Evolutionary conservation across 805 yeast species (phyloP).

Genomic region (Starmerella scarabaei): DNA sequence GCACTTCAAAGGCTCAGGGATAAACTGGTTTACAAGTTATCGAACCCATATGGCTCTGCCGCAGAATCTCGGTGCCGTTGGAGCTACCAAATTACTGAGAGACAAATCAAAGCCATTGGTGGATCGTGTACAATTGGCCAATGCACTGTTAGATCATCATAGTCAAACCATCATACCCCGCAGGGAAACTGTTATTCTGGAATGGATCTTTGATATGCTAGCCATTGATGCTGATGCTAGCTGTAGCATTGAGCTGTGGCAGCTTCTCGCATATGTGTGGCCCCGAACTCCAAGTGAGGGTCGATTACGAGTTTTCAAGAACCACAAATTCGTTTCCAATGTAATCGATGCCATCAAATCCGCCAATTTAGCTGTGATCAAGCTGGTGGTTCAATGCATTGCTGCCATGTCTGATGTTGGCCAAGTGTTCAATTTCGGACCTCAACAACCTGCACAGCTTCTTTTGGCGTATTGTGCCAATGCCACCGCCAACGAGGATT

Average conservation of each 20-base stretch:
- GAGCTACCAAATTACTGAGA: slow-evolving; percentile 25
- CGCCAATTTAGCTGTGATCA: neutral
- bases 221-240: slow-evolving; percentile 16
- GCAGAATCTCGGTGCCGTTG: slow-evolving; percentile 14
- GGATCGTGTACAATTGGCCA: slow-evolving; percentile 20
- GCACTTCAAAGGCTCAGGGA: too few relatives aligned
- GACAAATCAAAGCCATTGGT: slow-evolving; percentile 18
- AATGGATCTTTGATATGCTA: slow-evolving; percentile 28
- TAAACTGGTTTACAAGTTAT: too few relatives aligned
- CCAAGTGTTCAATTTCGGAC: slow-evolving; percentile 1
- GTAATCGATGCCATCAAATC: slow-evolving; percentile 1
- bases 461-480: slow-evolving; percentile 7
- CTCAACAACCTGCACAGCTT: slow-evolving; percentile 8
- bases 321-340: slow-evolving; percentile 6
- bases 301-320: slow-evolving; percentile 9
- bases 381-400: neutral
- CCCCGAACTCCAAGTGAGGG: slow-evolving; percentile 1
- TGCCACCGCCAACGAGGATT: neutral
- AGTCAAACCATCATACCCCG: slow-evolving; percentile 24
- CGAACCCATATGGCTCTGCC: too few relatives aligned
- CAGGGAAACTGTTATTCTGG: slow-evolving; percentile 25
- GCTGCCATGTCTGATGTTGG: neutral
- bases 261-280: slow-evolving; percentile 11
- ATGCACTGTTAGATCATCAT: slow-evolving; percentile 13
- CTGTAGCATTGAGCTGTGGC: slow-evolving; percentile 17